These are phyloP conservation scores for Beauveria australis DNA, from an alignment of 2,329 filamentous ascomycete genomes.

Conservation along the genomic window DNA sequence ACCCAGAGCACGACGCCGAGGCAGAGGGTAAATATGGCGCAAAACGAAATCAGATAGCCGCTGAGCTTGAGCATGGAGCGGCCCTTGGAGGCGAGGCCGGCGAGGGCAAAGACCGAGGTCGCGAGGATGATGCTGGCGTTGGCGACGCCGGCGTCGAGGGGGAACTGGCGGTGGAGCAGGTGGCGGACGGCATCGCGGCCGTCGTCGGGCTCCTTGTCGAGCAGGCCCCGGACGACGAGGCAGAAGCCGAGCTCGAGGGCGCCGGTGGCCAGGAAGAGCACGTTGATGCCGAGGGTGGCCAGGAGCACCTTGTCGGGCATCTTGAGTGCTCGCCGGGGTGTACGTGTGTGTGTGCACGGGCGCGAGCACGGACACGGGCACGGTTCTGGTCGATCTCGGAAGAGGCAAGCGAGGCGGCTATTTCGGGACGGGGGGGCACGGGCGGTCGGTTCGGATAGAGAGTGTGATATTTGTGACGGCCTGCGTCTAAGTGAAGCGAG, in stretches of 20 bases:
- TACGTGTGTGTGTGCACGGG: too few species aligned
- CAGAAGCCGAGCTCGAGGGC: constrained; percentile 48
- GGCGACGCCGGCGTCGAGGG: constrained; percentile 57
- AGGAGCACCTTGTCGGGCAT: constrained; percentile 50
- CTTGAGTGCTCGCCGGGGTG: constrained; percentile 6
- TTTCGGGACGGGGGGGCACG: background rate
- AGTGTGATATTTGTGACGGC: background rate
- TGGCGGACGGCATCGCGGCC: constrained; percentile 43
- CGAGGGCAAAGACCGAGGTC: constrained; percentile 61
- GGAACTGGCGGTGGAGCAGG: constrained; percentile 45
- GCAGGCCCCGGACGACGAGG: constrained; percentile 40
- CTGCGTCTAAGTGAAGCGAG: background rate
- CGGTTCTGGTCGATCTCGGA: background rate
- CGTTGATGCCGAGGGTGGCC: constrained; percentile 39
- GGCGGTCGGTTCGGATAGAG: too few species aligned
- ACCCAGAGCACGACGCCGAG: constrained; percentile 65
- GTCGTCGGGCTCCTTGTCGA: constrained; percentile 24
- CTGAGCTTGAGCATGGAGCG: constrained; percentile 64
- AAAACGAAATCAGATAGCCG: constrained; percentile 55
- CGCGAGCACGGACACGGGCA: too few species aligned
- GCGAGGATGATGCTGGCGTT: constrained; percentile 66
- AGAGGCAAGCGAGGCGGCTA: background rate
- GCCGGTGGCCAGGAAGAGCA: constrained; percentile 45
- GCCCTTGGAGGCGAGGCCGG: constrained; percentile 59
- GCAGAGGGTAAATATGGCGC: constrained; percentile 54